Evolutionary conservation across 129 eudicot genomes (phyloP).

Genomic region (Gnaphalium uliginosum): DNA sequence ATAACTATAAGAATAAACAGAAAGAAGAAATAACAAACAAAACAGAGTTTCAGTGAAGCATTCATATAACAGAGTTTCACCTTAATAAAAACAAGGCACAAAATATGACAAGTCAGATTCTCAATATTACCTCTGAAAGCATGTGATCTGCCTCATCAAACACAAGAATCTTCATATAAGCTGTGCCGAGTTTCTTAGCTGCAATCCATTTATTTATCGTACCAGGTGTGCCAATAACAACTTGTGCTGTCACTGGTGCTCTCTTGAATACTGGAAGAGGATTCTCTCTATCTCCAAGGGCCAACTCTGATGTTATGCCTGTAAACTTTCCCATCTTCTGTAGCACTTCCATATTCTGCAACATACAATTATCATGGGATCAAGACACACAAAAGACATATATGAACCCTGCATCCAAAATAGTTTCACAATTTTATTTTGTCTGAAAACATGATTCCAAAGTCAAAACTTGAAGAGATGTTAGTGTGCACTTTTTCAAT

Average conservation of each 20-base stretch:
- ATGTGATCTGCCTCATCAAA: slow-evolving; percentile 9
- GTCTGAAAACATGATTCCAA: neutral
- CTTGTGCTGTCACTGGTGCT: neutral
- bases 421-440: neutral
- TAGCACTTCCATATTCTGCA: slow-evolving; percentile 17
- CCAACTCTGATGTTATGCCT: slow-evolving; percentile 11
- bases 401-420: neutral
- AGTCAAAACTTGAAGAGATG: neutral
- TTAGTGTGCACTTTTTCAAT: neutral
- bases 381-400: neutral
- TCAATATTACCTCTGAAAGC: neutral
- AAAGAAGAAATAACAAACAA: neutral
- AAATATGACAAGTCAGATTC: neutral
- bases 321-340: slow-evolving; percentile 8
- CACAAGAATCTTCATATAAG: slow-evolving; percentile 2
- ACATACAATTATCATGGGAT: neutral
- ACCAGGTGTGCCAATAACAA: slow-evolving; percentile 12
- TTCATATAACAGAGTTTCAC: neutral
- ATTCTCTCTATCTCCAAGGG: neutral
- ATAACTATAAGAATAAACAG: neutral
- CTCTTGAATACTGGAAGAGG: neutral
- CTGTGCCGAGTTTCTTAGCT: slow-evolving; percentile 9
- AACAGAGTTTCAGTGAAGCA: neutral
- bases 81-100: neutral
- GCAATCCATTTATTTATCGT: neutral